Base-by-base conservation (phyloP, 306 rosid genomes). In the Cicer bijugum region DNA sequence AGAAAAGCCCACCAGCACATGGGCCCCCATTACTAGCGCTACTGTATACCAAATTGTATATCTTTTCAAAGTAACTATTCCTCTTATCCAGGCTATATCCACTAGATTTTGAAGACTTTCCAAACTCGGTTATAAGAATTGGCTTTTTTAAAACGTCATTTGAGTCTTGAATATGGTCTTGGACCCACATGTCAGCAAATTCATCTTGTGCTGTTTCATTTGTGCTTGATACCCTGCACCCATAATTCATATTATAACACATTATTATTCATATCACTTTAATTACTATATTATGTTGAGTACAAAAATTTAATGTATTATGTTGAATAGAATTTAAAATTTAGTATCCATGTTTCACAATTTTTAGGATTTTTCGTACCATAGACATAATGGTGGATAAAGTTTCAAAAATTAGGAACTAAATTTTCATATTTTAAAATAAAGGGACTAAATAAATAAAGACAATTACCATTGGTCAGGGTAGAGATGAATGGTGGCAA, bases 401-500 rank as follows among this genome's bases (percentile, higher is more conserved):
- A 28, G 0, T 0, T 28, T 28, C 5, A 28, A 28, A 28, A 28
- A 3, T 28, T 28, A 4, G 5, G 5, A 28, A 4, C 35, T 28
- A 28, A 5, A 28, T 28, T 4, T 3, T 28, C 5, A 28, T 28
- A 28, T 28, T 3, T 28, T 28, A 28, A 28, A 28, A 28, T 28
- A 4, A 4, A 3, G 35, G 5, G 5, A 28, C 0, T 28, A 28
- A 28, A 28, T 2, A 16, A 6, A 46, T 1, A 11, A 2, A 28
- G 35, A 28, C 35, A 5, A 12, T 62, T 79, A 85, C 88, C 88
- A 85, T 62, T 61, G 68, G 0, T 79, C 82, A 12, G 87, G 80
- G 55, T 84, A 84, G 17, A 84, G 56, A 73, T 84, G 87, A 14
- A 84, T 84, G 64, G 82, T 55, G 28, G 82, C 35, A 6, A 77